Base-by-base conservation (phyloP, 768 basidiomycete genomes). In the Lactarius pseudohatsudake region DNA sequence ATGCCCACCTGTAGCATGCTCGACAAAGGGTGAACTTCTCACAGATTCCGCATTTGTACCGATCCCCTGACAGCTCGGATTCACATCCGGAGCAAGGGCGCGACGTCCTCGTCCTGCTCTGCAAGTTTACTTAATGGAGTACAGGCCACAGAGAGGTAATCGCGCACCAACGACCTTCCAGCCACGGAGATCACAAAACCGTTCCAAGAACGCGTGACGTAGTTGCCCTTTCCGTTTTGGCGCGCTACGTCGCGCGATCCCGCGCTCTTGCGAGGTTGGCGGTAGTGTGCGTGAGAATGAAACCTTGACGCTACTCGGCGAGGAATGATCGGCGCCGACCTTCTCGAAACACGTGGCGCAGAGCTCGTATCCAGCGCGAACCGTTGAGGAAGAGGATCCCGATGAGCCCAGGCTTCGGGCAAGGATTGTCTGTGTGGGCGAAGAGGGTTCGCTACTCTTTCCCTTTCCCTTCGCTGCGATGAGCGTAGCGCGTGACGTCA, bases 11-110 rank as follows among this genome's bases (percentile, higher is more conserved):
- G 75, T 91, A 95, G 72, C 92, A 94, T 0, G 86, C 87, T 38
- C 86, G 82, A 75, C 95, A 98, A 30, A 97, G 77, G 71, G 89
- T 86, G 74, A 93, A 90, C 67, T 88, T 86, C 60, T 82, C 75
- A 75, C 96, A 96, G 8, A 88, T 88, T 7, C 85, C 84, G 76
- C 95, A 97, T 77, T 93, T 95, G 78, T 89, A 96, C n/a, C 92
- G 83, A 71, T 86, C 85, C 54, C 79, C 79, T 34, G 78, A 79
- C 5, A 91, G 85, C 5, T 78, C 73, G 34, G 83, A 85, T 56
- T 81, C 80, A 75, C 96, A 98, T 22, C 88, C 93, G 6, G 94
- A 91, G 72, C 96, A 98, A 69, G 81, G 80, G 28, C 83, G 83
- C 15, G 85, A 75, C 40, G 75, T 80, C 67, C 67, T 94, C 91